Conservation (phyloP, 257 asterid species). For the Gardenia jasminoides region DNA sequence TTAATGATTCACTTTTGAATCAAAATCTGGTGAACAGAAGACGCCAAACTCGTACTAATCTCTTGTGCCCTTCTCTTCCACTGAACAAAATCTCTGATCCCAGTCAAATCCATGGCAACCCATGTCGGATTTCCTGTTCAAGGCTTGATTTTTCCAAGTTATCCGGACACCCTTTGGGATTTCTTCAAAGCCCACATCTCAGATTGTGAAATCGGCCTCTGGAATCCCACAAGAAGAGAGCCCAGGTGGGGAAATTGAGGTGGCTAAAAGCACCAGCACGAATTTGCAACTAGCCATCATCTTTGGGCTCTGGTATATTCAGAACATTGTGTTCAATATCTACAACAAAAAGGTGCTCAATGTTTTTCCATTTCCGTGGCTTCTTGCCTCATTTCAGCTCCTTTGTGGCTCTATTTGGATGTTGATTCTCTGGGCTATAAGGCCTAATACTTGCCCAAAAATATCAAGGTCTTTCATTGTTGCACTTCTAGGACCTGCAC, state of each 20-base stretch:
- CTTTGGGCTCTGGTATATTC: conserved; percentile 92
- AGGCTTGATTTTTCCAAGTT: conserved; percentile 37
- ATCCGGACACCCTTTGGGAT: conserved; percentile 38
- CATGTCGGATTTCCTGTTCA: conserved; percentile 48
- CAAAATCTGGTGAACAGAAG: conserved; percentile 38
- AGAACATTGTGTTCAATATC: conserved; percentile 82
- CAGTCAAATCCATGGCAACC: conserved; percentile 21
- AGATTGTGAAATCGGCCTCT: conserved; percentile 40
- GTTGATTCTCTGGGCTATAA: conserved; percentile 67
- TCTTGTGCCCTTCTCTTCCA: conserved; percentile 16
- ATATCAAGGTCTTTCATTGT: conserved; percentile 65
- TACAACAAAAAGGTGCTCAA: conserved; percentile 79
- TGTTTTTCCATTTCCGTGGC: conserved; percentile 88
- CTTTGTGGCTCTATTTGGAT: conserved; percentile 86
- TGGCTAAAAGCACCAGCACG: conserved; percentile 34
- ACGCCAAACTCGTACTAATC: conserved; percentile 29
- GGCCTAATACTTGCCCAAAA: conserved; percentile 78
- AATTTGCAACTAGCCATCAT: conserved; percentile 59
- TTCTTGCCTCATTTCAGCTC: conserved; percentile 88
- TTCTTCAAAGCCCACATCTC: conserved; percentile 35
- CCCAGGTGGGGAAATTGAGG: conserved; percentile 60
- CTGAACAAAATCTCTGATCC: conserved; percentile 17
- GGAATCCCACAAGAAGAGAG: conserved; percentile 54
- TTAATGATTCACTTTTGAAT: conserved; percentile 31
- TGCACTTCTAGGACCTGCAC: conserved; percentile 94